These are phyloP conservation scores for Lasiodiplodia citricola DNA, from an alignment of 2,329 filamentous ascomycete species.

Conservation along the genomic window DNA sequence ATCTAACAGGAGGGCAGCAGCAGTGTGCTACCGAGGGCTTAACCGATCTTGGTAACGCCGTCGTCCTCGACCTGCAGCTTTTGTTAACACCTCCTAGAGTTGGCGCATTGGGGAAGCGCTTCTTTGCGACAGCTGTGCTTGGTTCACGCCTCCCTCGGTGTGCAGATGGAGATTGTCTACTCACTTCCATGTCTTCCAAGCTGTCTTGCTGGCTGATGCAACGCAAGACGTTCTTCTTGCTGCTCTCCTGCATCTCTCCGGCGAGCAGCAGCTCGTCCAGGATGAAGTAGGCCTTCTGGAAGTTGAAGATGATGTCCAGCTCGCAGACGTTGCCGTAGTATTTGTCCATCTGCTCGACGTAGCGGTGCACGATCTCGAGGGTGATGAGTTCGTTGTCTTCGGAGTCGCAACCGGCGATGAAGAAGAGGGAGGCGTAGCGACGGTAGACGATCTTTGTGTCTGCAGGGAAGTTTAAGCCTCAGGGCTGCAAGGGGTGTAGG, in stretches of 20 bases:
- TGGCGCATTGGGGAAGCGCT: slow-evolving; percentile 4
- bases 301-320: slow-evolving; percentile 99
- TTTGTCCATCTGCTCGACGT: slow-evolving; percentile 99
- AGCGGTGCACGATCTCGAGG: slow-evolving; percentile 97
- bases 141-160: neutral
- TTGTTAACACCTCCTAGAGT: slow-evolving; percentile 11
- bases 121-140: neutral
- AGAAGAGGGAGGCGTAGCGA: slow-evolving; percentile 97
- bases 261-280: slow-evolving; percentile 94
- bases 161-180: slow-evolving; percentile 46
- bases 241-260: slow-evolving; percentile 97
- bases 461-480: slow-evolving; percentile 49
- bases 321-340: slow-evolving; percentile 99
- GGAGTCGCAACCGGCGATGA: slow-evolving; percentile 96
- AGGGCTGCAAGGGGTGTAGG: slow-evolving; percentile 20
- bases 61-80: slow-evolving; percentile 46
- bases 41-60: slow-evolving; percentile 37
- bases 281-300: slow-evolving; percentile 99
- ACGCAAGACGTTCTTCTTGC: slow-evolving; percentile 96
- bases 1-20: neutral
- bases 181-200: slow-evolving; percentile 98
- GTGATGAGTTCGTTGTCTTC: slow-evolving; percentile 98
- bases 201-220: slow-evolving; percentile 98
- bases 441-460: slow-evolving; percentile 99
- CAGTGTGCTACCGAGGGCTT: neutral